Base-by-base conservation (phyloP, 1,139 yeast species). In the Hyphopichia burtonii region DNA sequence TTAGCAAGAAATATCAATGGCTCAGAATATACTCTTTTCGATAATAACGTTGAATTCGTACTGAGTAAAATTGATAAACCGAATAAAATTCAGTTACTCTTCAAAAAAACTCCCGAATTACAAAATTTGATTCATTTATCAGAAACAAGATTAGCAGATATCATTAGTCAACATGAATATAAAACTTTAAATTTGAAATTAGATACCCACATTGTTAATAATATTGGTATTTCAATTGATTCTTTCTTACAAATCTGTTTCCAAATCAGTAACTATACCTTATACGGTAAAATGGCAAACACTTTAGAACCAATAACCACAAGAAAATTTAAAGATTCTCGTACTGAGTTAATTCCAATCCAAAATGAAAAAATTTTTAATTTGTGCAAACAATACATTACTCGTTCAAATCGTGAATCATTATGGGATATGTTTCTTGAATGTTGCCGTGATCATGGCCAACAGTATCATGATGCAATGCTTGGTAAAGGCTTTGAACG, bases 231-330 rank as follows among this genome's bases (percentile, higher is more conserved):
- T 28, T 77, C 83, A 19, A 65, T 83, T 2, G 93, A 86, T 63
- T 81, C 89, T 0, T 68, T 84, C 58, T 65, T 85, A 40, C 94
- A 86, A 58, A 61, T 84, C 31, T 76, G 84, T 32, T 68, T 85
- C 46, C 93, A 85, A 58, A 74, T 85, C 32, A 80, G 91, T 1
- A 80, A 83, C 56, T 85, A 83, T 61, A 84, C 90, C 0, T 61
- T 86, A 31, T 86, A 86, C 52, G 94, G 94, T 3, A 79, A 74
- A 51, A 66, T 82, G 56, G 80, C 80, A 7, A 81, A 84, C 44
- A 75, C 88, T 1, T 69, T 82, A 45, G 94, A 86, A 56, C 91
- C 91, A 2, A 80, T 85, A 12, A 81, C 89, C 9, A 85, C 91
- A 2, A 69, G 93, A 48, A 72, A 72, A 48, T 86, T 83, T 60